Base-by-base conservation (phyloP, 2,329 filamentous ascomycete species). In the Pyricularia pennisetigena region DNA sequence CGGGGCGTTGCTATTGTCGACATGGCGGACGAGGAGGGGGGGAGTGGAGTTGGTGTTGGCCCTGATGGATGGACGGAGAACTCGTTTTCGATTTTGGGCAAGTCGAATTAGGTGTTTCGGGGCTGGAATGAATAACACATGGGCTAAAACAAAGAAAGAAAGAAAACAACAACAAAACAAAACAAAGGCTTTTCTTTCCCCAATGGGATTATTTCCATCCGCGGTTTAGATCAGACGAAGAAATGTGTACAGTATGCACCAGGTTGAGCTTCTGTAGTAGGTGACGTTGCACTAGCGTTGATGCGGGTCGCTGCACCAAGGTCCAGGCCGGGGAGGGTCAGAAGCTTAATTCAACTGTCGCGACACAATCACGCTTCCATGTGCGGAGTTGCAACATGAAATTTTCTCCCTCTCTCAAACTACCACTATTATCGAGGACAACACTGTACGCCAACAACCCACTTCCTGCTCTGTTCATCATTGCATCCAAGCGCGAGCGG, bases 1-100 rank as follows among this genome's bases (percentile, higher is more conserved):
- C 87, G 85, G 28, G 87, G 87, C 10, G 85, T 83, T 59, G 87
- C 86, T 70, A 90, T 90, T 61, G 87, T 88, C 9, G 87, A 88
- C 87, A 90, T 90, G 71, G 70, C 74, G n/a, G 64, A 12, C 9
- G 23, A 3, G 23, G 23, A 20, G 49, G 49, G 20, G 49, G 4
- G 49, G 20, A 24, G 49, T 57, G 16, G 49, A 35, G 32, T 35
- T 14, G 32, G 32, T 35, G 41, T 49, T n/a, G 4, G 41, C 4
- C 3, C 41, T 16, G 41, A 54, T 20, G 41, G 41, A 20, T 16
- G 41, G 16, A n/a, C 20, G 20, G 41, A 54, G 20, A 20, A 54
- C 20, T n/a, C n/a, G 10, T 54, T 35, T 35, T 35, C 32, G 41
- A 54, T 54, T 54, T 9, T 54, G 6, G 41, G 20, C 20, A n/a